Base-by-base conservation (phyloP, 257 asterid species). In the Linaria vulgaris region DNA sequence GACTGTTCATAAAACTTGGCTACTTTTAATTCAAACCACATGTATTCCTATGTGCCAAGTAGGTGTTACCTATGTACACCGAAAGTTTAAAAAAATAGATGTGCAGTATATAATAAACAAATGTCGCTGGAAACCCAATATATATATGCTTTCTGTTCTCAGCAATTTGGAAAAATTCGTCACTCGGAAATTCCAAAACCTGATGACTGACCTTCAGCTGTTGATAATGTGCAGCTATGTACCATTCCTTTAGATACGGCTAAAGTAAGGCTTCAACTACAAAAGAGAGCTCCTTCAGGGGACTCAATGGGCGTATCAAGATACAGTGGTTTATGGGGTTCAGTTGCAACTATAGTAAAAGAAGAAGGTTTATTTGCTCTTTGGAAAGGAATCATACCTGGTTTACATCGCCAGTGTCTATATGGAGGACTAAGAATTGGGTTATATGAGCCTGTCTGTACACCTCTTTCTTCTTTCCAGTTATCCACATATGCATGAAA, bases 371-470 rank as follows among this genome's bases (percentile, higher is more conserved):
- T 85, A 20, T 59, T 76, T 51, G 82, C 95, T 63, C 96, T 88
- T 47, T 91, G 97, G 97, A 91, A 82, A 78, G 97, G 97, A 67
- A 78, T 91, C 21, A 54, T 91, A 59, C 95, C 96, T 21, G 96
- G 97, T 44, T 76, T 91, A 67, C 97, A 91, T 74, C 91, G 97
- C 6, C 97, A 91, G 60, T 91, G 76, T 75, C 59, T 91, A 34
- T 91, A 91, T 56, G 97, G 97, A 63, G 97, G 97, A 66, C 73
- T 91, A 60, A 84, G 97, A 67, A 78, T 91, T 45, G 97, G 94
- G 68, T 63, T 90, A 54, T 90, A 90, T 30, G 95, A 77, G 68
- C 97, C 95, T 51, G 97, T 88, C 70, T 73, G 96, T 69, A 61
- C 54, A 66, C 44, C 64, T 39, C 34, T 60, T 63, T 19, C 59